phyloP scores from a whole-genome alignment of 2,329 filamentous ascomycete genomes.

The Calonectria crousiana region DNA sequence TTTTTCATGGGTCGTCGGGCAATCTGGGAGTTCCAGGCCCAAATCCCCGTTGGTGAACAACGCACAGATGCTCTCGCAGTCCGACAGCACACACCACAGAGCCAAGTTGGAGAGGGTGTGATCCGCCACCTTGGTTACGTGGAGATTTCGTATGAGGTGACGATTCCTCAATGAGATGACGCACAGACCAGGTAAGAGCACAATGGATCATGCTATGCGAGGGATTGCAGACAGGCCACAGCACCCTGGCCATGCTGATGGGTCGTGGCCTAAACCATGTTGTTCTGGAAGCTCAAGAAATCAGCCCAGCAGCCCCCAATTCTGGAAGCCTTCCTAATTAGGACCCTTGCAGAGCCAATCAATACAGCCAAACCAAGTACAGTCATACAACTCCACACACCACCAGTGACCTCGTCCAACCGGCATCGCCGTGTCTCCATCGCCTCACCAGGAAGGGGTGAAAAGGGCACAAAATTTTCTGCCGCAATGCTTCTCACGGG shows the following conservation, averaged over 20 bases:
- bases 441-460: constrained; percentile 35
- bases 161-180: neutral
- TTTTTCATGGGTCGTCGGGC: constrained; percentile 14
- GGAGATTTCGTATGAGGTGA: neutral
- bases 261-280: constrained; percentile 19
- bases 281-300: constrained; percentile 37
- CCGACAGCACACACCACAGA: neutral
- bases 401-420: constrained; percentile 34
- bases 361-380: constrained; percentile 25
- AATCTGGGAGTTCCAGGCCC: neutral
- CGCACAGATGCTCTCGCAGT: constrained; percentile 15
- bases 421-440: constrained; percentile 47
- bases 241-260: constrained; percentile 1
- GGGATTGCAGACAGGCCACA: neutral
- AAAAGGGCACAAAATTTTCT: constrained; percentile 17
- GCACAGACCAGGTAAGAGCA: neutral
- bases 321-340: constrained; percentile 44
- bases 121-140: neutral
- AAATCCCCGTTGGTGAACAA: neutral
- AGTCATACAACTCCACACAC: constrained; percentile 32
- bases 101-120: neutral
- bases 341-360: constrained; percentile 26
- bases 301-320: constrained; percentile 29
- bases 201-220: neutral
- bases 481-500: constrained; percentile 30